Percentiles rank a stretch among this genome's conserved stretches.
Conservation (phyloP, 345 rosid genomes). For the Camelina neglecta region DNA sequence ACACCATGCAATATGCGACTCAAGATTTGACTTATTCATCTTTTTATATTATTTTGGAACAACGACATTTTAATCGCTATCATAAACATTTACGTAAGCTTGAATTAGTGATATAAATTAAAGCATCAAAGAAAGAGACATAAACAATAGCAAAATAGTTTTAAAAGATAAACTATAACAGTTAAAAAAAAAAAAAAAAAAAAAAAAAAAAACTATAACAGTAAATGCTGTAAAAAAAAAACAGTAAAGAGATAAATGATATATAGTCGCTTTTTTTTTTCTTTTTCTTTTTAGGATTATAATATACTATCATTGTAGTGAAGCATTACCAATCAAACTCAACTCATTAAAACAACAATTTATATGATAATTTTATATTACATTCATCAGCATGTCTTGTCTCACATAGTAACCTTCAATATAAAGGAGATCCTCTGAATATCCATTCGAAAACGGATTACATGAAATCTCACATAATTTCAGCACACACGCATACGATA, state of each 20-base stretch:
- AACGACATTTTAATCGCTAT: constrained; percentile 25
- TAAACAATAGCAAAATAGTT: background rate
- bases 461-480: constrained; percentile 30
- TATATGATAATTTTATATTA: constrained; percentile 6
- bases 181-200: no score
- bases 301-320: background rate
- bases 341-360: background rate
- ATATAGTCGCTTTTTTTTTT: background rate
- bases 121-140: background rate
- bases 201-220: no score
- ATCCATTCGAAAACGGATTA: constrained; percentile 23
- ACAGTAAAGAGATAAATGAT: background rate
- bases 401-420: constrained; percentile 25
- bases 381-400: constrained; percentile 23
- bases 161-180: background rate
- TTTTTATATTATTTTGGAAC: constrained; percentile 18
- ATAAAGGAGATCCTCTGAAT: constrained; percentile 21
- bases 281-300: no score
- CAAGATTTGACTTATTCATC: constrained; percentile 24
- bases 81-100: background rate
- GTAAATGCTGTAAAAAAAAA: background rate
- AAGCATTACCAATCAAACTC: background rate
- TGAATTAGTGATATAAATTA: background rate
- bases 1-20: constrained; percentile 34
- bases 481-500: constrained; percentile 36